Conservation (phyloP, 805 yeast species). For the Sungouiozyma intestinalis region DNA sequence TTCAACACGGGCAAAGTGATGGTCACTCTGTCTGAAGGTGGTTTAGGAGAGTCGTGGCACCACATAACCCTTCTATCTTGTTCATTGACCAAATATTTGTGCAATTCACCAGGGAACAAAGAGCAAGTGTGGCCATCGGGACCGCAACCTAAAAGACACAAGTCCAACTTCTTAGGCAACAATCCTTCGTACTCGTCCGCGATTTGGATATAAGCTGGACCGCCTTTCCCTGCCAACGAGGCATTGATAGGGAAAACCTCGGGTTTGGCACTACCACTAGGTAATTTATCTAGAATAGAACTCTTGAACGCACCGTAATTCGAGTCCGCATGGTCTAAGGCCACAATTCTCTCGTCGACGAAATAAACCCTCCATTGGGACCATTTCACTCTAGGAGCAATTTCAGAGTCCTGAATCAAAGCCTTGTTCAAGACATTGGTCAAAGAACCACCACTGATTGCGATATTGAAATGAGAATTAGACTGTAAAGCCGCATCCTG, state of each 20-base stretch:
- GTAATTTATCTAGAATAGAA: conserved; percentile 44
- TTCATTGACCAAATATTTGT: conserved; percentile 46
- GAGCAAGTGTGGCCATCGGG: conserved; percentile 97
- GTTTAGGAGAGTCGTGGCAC: conserved; percentile 81
- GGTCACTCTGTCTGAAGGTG: conserved; percentile 87
- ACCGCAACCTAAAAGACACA: conserved; percentile 79
- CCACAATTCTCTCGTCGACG: conserved; percentile 86
- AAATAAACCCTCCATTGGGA: conserved; percentile 70
- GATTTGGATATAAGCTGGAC: conserved; percentile 42
- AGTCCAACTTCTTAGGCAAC: conserved; percentile 47
- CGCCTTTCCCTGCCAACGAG: conserved; percentile 44
- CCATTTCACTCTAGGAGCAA: conserved; percentile 47
- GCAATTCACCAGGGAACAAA: conserved; percentile 64
- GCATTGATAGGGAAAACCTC: conserved; percentile 56
- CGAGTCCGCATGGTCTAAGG: conserved; percentile 71
- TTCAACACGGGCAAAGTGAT: conserved; percentile 70
- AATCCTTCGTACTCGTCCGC: conserved; percentile 53
- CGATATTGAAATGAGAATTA: conserved; percentile 48
- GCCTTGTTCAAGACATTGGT: conserved; percentile 59
- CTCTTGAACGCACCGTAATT: conserved; percentile 72
- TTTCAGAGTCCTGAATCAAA: conserved; percentile 45
- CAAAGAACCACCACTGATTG: conserved; percentile 86
- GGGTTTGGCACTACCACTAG: conserved; percentile 33
- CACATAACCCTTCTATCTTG: conserved; percentile 42
- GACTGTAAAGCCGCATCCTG: conserved; percentile 50